Percentiles rank a stretch among this genome's conserved stretches.
phyloP scores from a whole-genome alignment of 2,329 filamentous ascomycete species.

The Thelonectria olida region DNA sequence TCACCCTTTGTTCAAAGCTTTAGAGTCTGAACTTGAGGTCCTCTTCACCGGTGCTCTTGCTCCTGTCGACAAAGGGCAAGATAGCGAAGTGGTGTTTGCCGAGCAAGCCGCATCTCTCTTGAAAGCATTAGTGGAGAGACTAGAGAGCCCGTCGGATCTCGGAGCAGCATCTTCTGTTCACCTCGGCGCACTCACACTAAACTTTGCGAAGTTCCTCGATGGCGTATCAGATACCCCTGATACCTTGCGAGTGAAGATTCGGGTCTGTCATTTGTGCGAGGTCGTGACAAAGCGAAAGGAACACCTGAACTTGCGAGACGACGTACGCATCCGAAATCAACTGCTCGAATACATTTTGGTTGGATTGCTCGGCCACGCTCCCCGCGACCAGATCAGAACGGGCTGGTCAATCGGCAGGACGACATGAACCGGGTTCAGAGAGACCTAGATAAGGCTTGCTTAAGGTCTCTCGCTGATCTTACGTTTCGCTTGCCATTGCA shows the following conservation, averaged over 20 bases:
- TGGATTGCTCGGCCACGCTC: conserved; percentile 73
- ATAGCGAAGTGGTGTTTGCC: conserved; percentile 71
- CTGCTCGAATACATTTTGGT: conserved; percentile 73
- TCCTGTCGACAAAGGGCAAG: conserved; percentile 60
- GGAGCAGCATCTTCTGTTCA: conserved; percentile 71
- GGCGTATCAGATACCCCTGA: conserved; percentile 63
- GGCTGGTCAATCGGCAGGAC: conserved; percentile 59
- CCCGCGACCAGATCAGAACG: conserved; percentile 54
- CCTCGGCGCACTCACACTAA: conserved; percentile 69
- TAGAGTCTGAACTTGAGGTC: conserved; percentile 71
- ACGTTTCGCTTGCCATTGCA: conserved; percentile 74
- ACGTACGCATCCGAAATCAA: conserved; percentile 74
- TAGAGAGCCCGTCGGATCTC: conserved; percentile 71
- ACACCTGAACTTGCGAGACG: conserved; percentile 73
- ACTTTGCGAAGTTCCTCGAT: conserved; percentile 74
- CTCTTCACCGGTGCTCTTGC: conserved; percentile 67
- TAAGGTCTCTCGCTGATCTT: conserved; percentile 71
- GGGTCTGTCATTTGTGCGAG: conserved; percentile 74
- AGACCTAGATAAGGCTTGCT: conserved; percentile 72
- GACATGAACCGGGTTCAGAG: conserved; percentile 67
- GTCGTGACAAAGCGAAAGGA: conserved; percentile 73
- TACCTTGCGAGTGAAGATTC: conserved; percentile 72
- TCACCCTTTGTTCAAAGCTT: conserved; percentile 69
- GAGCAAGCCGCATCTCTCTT: conserved; percentile 73
- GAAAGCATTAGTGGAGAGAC: conserved; percentile 69